Conservation (phyloP, 352 stramenopile genomes). For the Thalassiosira delicatula region DNA sequence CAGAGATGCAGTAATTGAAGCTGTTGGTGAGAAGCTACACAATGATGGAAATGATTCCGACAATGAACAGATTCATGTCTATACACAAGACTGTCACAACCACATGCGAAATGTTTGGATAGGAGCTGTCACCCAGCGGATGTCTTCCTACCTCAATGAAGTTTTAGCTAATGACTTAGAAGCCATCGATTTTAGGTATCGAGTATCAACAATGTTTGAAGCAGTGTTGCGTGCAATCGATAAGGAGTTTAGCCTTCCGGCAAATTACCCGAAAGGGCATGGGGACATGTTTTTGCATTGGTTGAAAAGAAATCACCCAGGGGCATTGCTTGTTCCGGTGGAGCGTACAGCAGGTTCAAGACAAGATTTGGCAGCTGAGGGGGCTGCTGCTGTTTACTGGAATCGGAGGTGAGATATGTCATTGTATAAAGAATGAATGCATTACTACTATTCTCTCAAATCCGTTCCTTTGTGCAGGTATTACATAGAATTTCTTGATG, state of each 20-base stretch:
- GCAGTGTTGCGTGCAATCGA: conserved; percentile 28
- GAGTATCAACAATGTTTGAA: conserved; percentile 14
- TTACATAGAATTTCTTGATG: conserved; percentile 6
- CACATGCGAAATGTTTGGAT: conserved; percentile 42
- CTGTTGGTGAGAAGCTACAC: neutral
- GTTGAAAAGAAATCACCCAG: conserved; percentile 37
- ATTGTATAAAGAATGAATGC: neutral
- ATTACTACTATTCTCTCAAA: conserved; percentile 20
- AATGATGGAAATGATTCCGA: neutral
- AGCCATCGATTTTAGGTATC: conserved; percentile 18
- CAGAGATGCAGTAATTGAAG: neutral
- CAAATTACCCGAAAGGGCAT: conserved; percentile 30
- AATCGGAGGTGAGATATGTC: conserved; percentile 9
- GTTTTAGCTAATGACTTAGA: conserved; percentile 1
- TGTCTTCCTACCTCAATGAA: conserved; percentile 1
- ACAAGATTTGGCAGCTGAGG: conserved; percentile 36
- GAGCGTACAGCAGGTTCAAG: neutral
- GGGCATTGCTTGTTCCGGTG: conserved; percentile 9
- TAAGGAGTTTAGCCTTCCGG: conserved; percentile 32
- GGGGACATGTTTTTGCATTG: conserved; percentile 24
- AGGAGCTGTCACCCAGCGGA: conserved; percentile 24
- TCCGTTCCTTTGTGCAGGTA: conserved; percentile 27
- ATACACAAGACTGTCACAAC: neutral
- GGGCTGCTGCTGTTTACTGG: conserved; percentile 29
- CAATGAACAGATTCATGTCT: neutral